Percentiles rank a stretch among this genome's conserved stretches.
Conservation (phyloP, 805 yeast species). For the Pichia exigua region DNA sequence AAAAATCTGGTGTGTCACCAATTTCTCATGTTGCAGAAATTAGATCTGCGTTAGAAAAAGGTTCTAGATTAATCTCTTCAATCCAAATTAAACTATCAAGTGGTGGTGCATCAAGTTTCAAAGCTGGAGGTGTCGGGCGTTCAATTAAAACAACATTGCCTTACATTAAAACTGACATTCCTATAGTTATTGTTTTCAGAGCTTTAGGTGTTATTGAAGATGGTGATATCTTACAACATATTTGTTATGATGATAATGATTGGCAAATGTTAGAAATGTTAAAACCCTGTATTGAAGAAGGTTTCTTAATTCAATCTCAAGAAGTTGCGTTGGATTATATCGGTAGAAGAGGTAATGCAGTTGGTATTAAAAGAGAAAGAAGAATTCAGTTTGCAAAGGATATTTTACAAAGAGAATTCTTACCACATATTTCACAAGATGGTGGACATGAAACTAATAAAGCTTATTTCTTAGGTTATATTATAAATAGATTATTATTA, state of each 20-base stretch:
- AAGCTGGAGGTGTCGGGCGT: slow-evolving; percentile 53
- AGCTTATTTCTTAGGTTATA: slow-evolving; percentile 95
- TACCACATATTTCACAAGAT: slow-evolving; percentile 95
- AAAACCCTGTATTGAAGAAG: slow-evolving; percentile 98
- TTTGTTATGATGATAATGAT: slow-evolving; percentile 94
- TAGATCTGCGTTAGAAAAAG: slow-evolving; percentile 93
- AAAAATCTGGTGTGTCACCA: slow-evolving; percentile 95
- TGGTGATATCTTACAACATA: slow-evolving; percentile 97
- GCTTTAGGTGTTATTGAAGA: slow-evolving; percentile 98
- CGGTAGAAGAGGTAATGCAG: slow-evolving; percentile 96
- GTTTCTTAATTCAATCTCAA: slow-evolving; percentile 94
- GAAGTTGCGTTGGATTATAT: slow-evolving; percentile 97
- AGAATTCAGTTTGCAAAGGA: slow-evolving; percentile 98
- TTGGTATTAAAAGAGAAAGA: slow-evolving; percentile 93
- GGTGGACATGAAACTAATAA: slow-evolving; percentile 96
- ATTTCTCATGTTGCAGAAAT: slow-evolving; percentile 94
- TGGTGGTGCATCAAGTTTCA: slow-evolving; percentile 40
- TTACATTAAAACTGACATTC: slow-evolving; percentile 92
- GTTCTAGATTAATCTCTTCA: slow-evolving; percentile 87
- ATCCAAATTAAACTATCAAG: slow-evolving; percentile 80
- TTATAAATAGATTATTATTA: slow-evolving; percentile 89
- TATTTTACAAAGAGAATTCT: slow-evolving; percentile 88
- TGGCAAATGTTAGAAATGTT: slow-evolving; percentile 99
- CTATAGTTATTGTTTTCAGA: slow-evolving; percentile 93
- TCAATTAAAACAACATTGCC: slow-evolving; percentile 95